Conservation (phyloP, 768 basidiomycete species). For the Pleurotus ostreatus region DNA sequence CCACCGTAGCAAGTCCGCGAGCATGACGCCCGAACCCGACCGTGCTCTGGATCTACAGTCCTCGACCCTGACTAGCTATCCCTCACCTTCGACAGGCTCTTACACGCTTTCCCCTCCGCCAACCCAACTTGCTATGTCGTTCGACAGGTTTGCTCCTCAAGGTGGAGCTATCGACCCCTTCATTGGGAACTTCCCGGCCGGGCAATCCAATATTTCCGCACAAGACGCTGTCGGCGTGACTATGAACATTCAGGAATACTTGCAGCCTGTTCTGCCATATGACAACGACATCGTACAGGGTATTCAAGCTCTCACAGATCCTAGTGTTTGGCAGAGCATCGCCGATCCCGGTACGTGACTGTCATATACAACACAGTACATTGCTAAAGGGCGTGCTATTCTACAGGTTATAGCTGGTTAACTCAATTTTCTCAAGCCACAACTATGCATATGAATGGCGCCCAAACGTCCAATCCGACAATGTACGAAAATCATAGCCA, state of each 20-base stretch:
- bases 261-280: conserved; percentile 52
- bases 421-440: conserved; percentile 8
- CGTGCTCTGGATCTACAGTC: conserved; percentile 20
- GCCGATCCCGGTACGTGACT: conserved; percentile 45
- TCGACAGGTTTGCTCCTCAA: conserved; percentile 44
- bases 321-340: conserved; percentile 51
- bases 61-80: conserved; percentile 23
- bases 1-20: conserved; percentile 12
- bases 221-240: conserved; percentile 16
- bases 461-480: background rate
- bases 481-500: background rate
- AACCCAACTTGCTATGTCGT: conserved; percentile 38
- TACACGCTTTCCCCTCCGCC: conserved; percentile 45
- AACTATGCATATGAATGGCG: conserved; percentile 2
- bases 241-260: conserved; percentile 35
- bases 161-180: conserved; percentile 37
- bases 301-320: conserved; percentile 54
- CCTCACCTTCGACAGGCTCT: conserved; percentile 35
- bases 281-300: conserved; percentile 59
- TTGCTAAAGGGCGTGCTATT: background rate
- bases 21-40: conserved; percentile 16
- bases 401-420: conserved; percentile 5
- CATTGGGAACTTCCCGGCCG: conserved; percentile 12
- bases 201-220: conserved; percentile 7
- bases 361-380: background rate